Evolutionary conservation across 495 filamentous ascomycete species (phyloP).

Genomic region (Talaromyces stipitatus): DNA sequence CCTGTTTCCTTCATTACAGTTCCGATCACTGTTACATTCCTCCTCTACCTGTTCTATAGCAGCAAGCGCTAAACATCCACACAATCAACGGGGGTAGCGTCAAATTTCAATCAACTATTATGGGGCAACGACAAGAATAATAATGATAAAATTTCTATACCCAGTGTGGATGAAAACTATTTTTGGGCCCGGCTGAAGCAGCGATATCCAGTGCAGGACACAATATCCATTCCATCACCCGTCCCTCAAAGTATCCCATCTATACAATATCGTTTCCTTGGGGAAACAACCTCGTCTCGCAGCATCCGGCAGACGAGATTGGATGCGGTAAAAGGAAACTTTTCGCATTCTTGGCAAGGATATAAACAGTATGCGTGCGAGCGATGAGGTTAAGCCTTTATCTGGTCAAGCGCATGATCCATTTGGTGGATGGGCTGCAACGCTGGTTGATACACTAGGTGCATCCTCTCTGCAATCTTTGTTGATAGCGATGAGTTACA

Average conservation of each 20-base stretch:
- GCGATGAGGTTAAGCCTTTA: conserved; percentile 60
- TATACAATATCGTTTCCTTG: background rate
- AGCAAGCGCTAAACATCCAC: no score
- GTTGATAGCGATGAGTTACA: no score
- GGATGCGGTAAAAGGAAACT: conserved; percentile 47
- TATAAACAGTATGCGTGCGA: conserved; percentile 60
- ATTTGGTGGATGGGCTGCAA: conserved; percentile 64
- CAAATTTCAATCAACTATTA: no score
- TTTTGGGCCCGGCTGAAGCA: background rate
- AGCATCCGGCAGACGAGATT: conserved; percentile 26
- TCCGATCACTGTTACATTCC: no score
- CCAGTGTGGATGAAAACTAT: background rate
- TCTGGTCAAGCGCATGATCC: conserved; percentile 48
- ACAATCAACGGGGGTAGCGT: no score
- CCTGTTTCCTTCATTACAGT: no score
- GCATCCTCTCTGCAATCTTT: background rate
- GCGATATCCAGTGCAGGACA: background rate
- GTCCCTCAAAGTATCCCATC: background rate
- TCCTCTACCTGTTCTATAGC: no score
- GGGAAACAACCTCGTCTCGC: background rate
- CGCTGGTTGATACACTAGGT: conserved; percentile 57
- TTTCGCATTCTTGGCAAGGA: conserved; percentile 54
- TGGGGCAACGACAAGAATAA: no score
- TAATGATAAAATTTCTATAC: no score
- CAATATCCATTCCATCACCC: background rate